Conservation (phyloP, 805 yeast genomes). For the Saccharomycopsis fodiens region DNA sequence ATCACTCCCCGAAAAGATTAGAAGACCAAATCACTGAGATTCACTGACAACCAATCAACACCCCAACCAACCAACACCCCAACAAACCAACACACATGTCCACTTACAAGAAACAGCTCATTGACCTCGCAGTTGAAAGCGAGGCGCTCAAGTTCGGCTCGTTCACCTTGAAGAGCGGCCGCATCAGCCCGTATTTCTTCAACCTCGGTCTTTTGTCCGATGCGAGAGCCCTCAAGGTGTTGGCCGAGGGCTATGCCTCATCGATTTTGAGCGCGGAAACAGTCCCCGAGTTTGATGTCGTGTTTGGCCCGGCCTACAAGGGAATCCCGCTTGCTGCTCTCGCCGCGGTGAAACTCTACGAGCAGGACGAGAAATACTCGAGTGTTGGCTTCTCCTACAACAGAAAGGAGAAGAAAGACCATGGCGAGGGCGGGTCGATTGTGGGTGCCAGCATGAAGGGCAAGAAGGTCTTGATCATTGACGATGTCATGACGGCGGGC, state of each 20-base stretch:
- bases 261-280: constrained; percentile 48
- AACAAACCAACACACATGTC: too few relatives aligned
- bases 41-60: too few relatives aligned
- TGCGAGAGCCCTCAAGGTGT: constrained; percentile 67
- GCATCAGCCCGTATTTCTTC: constrained; percentile 93
- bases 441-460: constrained; percentile 76
- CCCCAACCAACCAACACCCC: too few relatives aligned
- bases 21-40: too few relatives aligned
- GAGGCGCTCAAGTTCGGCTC: constrained; percentile 81
- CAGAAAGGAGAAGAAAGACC: constrained; percentile 94
- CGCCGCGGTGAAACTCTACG: constrained; percentile 87
- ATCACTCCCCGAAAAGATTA: too few relatives aligned
- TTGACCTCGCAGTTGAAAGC: constrained; percentile 74
- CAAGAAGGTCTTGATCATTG: constrained; percentile 76
- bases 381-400: constrained; percentile 84
- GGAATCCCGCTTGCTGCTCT: constrained; percentile 95
- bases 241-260: constrained; percentile 84
- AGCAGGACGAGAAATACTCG: constrained; percentile 55
- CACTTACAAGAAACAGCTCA: constrained; percentile 61
- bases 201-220: constrained; percentile 85
- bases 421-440: constrained; percentile 95
- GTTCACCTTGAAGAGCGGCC: constrained; percentile 87
- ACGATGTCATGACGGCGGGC: constrained; percentile 98
- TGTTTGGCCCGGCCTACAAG: constrained; percentile 97
- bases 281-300: constrained; percentile 58